Base-by-base conservation (phyloP, 2,329 filamentous ascomycete genomes). In the Aspergillus sp. region DNA sequence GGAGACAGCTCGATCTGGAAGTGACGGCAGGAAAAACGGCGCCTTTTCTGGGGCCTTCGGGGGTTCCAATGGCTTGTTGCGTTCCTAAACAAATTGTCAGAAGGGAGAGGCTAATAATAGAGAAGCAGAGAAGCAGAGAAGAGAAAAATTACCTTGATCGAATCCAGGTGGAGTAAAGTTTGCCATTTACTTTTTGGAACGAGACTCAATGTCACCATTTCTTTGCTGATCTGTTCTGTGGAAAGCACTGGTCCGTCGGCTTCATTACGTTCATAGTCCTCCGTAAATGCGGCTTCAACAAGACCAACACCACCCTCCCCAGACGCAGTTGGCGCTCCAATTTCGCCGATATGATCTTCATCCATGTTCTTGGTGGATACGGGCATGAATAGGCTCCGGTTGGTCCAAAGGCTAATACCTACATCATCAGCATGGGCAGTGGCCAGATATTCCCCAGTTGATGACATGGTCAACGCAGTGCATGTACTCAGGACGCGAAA, bases 331-430 rank as follows among this genome's bases (percentile, higher is more conserved):
- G 89, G 89, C 2, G 77, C 78, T 4, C 76, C 70, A 12, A 88
- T 77, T 8, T 80, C 71, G 5, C 73, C 73, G 39, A 94, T 80
- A 41, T 88, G 82, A 46, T 80, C 77, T 53, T 94, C 88, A 3
- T 85, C 83, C 48, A 98, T 86, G 57, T 93, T 87, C 19, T 85
- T 78, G 1, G 89, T 94, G 0, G 90, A 84, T 0, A 95, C 82
- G 57, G 95, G 89, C 47, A 83, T 86, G 73, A 95, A 98, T 1
- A 97, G 74, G 0, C 86, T 85, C 60, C 87, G 87, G 69, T 98
- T 98, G 26, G 88, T 96, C 91, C 93, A 98, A 42, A 98, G 80
- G 56, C 88, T 84, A n/a, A 98, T 84, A 8, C 93, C 93, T 1
- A 95, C 79, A 52, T 84, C 82, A 48, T 85, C 86, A 45, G 88